A percentile compares a stretch with the other conserved stretches of the same genome.
These are phyloP conservation scores for Sporothrix protearum DNA, from an alignment of 2,329 filamentous ascomycete species.

Conservation along the genomic window DNA sequence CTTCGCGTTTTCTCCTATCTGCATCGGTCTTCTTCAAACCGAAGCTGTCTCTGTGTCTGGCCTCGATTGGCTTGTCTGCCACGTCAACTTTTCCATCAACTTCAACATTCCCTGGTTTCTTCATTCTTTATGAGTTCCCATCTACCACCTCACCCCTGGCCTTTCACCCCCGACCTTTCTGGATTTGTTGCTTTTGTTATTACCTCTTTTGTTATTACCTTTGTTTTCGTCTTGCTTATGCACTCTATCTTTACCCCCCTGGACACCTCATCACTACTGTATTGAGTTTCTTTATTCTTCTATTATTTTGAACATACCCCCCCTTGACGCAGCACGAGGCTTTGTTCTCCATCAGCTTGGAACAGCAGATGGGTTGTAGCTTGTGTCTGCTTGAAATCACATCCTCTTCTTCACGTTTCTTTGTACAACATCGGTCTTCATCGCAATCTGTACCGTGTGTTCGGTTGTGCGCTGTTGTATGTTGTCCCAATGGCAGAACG, in stretches of 20 bases:
- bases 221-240: no score
- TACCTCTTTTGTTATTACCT: neutral
- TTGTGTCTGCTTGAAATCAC: slow-evolving; percentile 7
- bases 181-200: slow-evolving; percentile 8
- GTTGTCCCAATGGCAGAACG: neutral
- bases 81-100: neutral
- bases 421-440: neutral
- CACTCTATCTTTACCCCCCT: neutral
- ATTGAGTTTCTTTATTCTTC: neutral
- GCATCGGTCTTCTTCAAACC: neutral
- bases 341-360: neutral
- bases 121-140: neutral
- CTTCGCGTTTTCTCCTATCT: neutral
- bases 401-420: neutral
- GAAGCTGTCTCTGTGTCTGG: neutral
- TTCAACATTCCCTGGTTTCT: neutral
- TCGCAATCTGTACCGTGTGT: neutral
- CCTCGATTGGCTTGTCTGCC: neutral
- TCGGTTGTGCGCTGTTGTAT: neutral
- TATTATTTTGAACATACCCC: slow-evolving; percentile 12
- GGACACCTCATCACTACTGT: neutral
- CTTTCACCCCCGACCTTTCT: slow-evolving; percentile 1
- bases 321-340: neutral
- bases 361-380: neutral
- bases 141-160: neutral